Evolutionary conservation across 2,329 filamentous ascomycete genomes (phyloP).

Genomic region (Sclerotinia glacialis): DNA sequence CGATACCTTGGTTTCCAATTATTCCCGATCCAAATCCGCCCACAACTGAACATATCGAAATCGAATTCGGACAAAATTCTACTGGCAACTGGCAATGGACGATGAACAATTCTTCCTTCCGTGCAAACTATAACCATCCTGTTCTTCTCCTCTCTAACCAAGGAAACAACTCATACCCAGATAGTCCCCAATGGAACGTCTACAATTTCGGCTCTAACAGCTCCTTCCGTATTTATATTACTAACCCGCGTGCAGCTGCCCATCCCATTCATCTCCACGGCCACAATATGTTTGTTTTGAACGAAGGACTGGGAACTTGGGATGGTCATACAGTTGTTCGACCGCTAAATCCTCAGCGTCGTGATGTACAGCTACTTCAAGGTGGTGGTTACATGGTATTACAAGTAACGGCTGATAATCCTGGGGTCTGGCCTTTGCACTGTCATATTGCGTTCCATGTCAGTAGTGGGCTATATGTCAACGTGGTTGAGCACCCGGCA

Average conservation of each 20-base stretch:
- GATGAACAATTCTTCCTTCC: conserved; percentile 50
- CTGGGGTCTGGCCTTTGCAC: conserved; percentile 52
- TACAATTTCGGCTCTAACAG: conserved; percentile 51
- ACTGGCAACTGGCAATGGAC: conserved; percentile 50
- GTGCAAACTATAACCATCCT: conserved; percentile 53
- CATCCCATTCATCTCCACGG: conserved; percentile 70
- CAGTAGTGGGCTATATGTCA: conserved; percentile 43
- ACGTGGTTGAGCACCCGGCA: conserved; percentile 44
- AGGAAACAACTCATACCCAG: conserved; percentile 52
- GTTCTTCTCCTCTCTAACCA: conserved; percentile 53
- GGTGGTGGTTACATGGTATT: conserved; percentile 44
- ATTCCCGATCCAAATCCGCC: conserved; percentile 27
- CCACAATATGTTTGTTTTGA: conserved; percentile 67
- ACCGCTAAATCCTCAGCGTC: conserved; percentile 49
- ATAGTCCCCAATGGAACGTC: conserved; percentile 52
- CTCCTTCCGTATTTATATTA: conserved; percentile 53
- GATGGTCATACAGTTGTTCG: conserved; percentile 39
- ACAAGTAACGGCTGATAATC: conserved; percentile 49
- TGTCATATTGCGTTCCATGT: conserved; percentile 54
- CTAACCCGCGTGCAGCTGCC: conserved; percentile 48
- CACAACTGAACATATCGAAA: conserved; percentile 29
- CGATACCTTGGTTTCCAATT: conserved; percentile 31
- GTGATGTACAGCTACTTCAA: conserved; percentile 50
- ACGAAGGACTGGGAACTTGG: conserved; percentile 44
- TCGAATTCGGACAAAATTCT: conserved; percentile 49